Percentiles rank a stretch among this genome's conserved stretches.
These are phyloP conservation scores for Wakefieldia striispora DNA, from an alignment of 768 basidiomycete species.

Conservation along the genomic window DNA sequence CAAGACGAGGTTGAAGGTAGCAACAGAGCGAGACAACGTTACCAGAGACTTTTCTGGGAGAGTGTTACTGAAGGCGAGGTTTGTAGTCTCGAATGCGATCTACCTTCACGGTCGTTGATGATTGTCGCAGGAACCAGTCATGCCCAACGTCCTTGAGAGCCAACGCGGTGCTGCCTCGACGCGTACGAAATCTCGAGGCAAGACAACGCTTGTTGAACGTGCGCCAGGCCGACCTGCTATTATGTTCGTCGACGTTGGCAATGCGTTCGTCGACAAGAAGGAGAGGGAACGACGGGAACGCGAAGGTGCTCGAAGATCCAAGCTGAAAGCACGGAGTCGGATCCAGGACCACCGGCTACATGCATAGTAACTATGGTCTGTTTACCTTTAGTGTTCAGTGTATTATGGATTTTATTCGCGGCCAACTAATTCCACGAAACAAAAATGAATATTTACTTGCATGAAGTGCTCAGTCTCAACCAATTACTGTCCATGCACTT, in stretches of 20 bases:
- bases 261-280: conserved; percentile 60
- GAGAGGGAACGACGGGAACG: conserved; percentile 50
- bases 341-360: conserved; percentile 12
- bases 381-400: not conserved
- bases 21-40: conserved; percentile 57
- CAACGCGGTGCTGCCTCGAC: conserved; percentile 42
- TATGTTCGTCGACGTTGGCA: conserved; percentile 73
- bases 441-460: too few species aligned
- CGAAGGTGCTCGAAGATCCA: conserved; percentile 47
- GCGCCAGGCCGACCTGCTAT: conserved; percentile 52
- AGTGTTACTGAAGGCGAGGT: conserved; percentile 70
- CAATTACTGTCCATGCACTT: too few species aligned
- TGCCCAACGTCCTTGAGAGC: conserved; percentile 54
- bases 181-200: conserved; percentile 37
- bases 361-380: conserved; percentile 1
- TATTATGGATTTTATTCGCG: not conserved
- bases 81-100: conserved; percentile 17
- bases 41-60: conserved; percentile 79
- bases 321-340: conserved; percentile 31
- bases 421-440: not conserved
- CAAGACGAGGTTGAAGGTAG: conserved; percentile 57
- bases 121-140: conserved; percentile 53
- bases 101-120: not conserved
- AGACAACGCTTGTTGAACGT: conserved; percentile 36
- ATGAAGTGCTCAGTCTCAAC: too few species aligned